These are phyloP conservation scores for Blastocystis sp. DNA, from an alignment of 352 stramenopile genomes.

Conservation along the genomic window DNA sequence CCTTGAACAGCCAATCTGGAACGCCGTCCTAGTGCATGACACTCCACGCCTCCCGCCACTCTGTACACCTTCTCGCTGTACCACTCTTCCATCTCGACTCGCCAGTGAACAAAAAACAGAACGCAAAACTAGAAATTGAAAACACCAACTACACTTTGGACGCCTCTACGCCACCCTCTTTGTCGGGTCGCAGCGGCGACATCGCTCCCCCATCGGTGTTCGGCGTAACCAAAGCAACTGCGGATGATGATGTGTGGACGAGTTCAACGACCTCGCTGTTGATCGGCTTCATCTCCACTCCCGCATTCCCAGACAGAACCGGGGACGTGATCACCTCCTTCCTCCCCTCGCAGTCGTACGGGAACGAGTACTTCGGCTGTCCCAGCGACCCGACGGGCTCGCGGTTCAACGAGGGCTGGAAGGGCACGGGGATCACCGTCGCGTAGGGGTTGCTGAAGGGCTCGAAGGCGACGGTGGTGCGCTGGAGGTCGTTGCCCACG, in stretches of 20 bases:
- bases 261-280: not conserved
- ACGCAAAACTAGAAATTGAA: not conserved
- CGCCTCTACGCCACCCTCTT: not conserved
- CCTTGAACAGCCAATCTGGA: conserved; percentile 10
- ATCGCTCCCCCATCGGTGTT: not conserved
- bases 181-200: not conserved
- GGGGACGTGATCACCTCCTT: not conserved
- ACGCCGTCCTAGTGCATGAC: not conserved
- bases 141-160: not conserved
- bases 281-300: no score
- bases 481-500: not conserved
- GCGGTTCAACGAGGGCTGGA: not conserved
- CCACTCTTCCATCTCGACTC: not conserved
- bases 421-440: not conserved
- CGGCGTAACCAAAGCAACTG: not conserved
- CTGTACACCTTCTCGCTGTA: not conserved
- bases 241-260: not conserved
- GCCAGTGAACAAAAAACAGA: not conserved
- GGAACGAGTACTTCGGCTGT: not conserved
- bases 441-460: not conserved
- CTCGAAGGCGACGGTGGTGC: not conserved
- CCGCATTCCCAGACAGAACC: not conserved
- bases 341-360: not conserved
- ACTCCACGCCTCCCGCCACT: not conserved
- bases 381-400: not conserved